These are phyloP conservation scores for Coniferiporia weirii DNA, from an alignment of 1,284 basidiomycete species.

Conservation along the genomic window DNA sequence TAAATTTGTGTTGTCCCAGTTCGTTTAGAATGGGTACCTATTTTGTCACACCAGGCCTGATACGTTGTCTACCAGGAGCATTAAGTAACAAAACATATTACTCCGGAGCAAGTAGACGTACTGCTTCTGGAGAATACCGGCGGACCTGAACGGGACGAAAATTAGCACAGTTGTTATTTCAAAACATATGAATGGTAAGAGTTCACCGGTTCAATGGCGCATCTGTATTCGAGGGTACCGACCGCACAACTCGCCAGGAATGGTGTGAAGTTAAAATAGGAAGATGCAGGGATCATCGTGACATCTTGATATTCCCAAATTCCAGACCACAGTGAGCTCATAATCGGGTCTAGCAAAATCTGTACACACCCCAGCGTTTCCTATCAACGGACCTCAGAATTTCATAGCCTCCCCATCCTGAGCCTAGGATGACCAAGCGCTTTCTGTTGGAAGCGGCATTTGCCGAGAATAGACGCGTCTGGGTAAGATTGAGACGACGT, in stretches of 20 bases:
- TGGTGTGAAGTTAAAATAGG: constrained; percentile 83
- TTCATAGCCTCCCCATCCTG: constrained; percentile 83
- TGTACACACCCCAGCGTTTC: constrained; percentile 54
- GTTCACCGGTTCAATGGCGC: constrained; percentile 75
- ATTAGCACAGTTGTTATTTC: constrained; percentile 21
- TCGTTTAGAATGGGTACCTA: constrained; percentile 34
- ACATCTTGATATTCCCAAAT: constrained; percentile 42
- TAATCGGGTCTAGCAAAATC: background rate
- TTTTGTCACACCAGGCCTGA: constrained; percentile 69
- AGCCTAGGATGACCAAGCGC: constrained; percentile 73
- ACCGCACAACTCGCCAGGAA: constrained; percentile 73
- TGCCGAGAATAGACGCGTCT: constrained; percentile 20
- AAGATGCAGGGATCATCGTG: constrained; percentile 66
- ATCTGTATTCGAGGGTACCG: constrained; percentile 78
- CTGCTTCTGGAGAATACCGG: constrained; percentile 51
- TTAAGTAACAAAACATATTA: background rate
- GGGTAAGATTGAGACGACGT: background rate
- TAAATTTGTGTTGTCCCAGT: too few species aligned
- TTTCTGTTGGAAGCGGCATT: constrained; percentile 40
- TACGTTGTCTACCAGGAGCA: constrained; percentile 43
- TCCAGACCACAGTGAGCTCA: background rate
- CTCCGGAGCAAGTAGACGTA: constrained; percentile 28
- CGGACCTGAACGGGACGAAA: constrained; percentile 36
- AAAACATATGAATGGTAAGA: constrained; percentile 22
- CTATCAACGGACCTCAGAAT: constrained; percentile 61